Evolutionary conservation across 1,284 basidiomycete species (phyloP).

Genomic region (Sanghuangporus weigelae): DNA sequence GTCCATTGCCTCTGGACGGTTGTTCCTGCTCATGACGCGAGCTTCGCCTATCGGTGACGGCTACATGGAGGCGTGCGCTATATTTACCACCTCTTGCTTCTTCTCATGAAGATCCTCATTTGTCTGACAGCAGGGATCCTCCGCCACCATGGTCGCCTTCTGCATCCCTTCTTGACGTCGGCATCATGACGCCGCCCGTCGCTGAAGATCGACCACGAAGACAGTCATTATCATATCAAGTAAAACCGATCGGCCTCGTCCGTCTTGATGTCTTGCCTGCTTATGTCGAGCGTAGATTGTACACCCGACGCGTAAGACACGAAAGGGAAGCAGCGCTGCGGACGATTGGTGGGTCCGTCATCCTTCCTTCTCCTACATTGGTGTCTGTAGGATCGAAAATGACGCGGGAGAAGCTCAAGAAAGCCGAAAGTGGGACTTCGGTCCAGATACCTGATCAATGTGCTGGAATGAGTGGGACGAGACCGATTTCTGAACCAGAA

Average conservation of each 20-base stretch:
- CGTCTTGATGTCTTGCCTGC: neutral
- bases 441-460: neutral
- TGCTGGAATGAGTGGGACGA: too few species aligned
- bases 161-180: neutral
- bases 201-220: neutral
- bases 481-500: too few species aligned
- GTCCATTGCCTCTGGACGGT: conserved; percentile 1
- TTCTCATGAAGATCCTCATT: neutral
- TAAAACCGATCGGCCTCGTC: neutral
- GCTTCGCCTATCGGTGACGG: neutral
- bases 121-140: neutral
- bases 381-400: neutral
- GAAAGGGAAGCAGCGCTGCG: neutral
- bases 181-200: neutral
- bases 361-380: neutral
- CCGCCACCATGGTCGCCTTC: neutral
- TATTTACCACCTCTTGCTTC: neutral
- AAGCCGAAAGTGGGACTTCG: neutral
- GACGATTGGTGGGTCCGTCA: conserved; percentile 1
- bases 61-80: conserved; percentile 2
- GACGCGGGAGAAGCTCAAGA: neutral
- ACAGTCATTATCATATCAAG: neutral
- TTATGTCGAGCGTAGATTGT: neutral
- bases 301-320: neutral
- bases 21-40: conserved; percentile 7